phyloP scores from a whole-genome alignment of 805 yeast species.

The Metschnikowia arizonensis region DNA sequence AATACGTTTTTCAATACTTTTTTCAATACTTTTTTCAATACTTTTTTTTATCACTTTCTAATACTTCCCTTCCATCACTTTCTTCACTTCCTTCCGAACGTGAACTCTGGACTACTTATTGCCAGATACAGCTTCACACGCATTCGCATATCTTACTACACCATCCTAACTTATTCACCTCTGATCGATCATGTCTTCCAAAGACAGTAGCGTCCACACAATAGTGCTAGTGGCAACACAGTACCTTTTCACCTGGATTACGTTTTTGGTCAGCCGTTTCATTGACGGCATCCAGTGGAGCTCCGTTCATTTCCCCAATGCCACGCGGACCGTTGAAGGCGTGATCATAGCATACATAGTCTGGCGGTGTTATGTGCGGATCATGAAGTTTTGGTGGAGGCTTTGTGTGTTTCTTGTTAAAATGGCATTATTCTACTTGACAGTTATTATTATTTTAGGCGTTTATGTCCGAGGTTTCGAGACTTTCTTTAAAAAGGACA shows the following conservation, averaged over 20 bases:
- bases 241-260: background rate
- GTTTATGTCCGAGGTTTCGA: constrained; percentile 13
- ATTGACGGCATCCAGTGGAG: constrained; percentile 1
- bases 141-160: background rate
- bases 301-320: constrained; percentile 6
- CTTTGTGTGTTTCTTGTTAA: constrained; percentile 8
- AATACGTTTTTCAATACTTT: too few species aligned
- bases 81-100: too few species aligned
- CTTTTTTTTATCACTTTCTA: too few species aligned
- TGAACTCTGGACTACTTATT: background rate
- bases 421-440: constrained; percentile 3
- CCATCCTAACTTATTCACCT: background rate
- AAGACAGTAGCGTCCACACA: constrained; percentile 2
- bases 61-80: too few species aligned
- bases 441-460: constrained; percentile 1
- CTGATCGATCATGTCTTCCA: constrained; percentile 6
- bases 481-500: constrained; percentile 11
- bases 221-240: background rate
- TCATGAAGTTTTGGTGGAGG: constrained; percentile 14
- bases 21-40: too few species aligned
- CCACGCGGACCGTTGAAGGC: constrained; percentile 6
- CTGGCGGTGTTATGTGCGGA: constrained; percentile 9
- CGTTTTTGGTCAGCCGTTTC: background rate
- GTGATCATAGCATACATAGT: constrained; percentile 8
- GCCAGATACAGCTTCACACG: background rate